Percentiles rank a stretch among this genome's conserved stretches.
Evolutionary conservation across 768 basidiomycete species (phyloP).

Genomic region (Pholiota molesta): DNA sequence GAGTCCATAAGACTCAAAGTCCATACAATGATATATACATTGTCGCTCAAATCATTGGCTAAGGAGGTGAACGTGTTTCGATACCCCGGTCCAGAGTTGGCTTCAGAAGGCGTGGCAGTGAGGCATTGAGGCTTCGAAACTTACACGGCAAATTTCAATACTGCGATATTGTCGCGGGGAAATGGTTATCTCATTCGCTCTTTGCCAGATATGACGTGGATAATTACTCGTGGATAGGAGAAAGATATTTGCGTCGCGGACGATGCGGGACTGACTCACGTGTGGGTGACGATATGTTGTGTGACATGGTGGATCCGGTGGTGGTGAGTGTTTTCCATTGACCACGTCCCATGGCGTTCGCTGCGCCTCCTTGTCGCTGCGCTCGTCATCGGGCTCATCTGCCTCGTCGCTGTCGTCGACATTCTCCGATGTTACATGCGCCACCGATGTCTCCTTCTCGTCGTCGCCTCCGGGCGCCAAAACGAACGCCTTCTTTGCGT

Average conservation of each 20-base stretch:
- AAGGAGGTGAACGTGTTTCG: no score
- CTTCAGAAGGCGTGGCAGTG: no score
- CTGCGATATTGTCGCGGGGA: not conserved
- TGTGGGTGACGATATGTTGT: slow-evolving; percentile 9
- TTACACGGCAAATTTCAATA: not conserved
- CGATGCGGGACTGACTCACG: not conserved
- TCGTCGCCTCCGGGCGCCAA: slow-evolving; percentile 38
- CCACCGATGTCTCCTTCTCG: slow-evolving; percentile 26
- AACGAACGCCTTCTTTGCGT: slow-evolving; percentile 52
- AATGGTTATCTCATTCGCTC: not conserved
- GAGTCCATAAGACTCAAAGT: no score
- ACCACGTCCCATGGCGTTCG: not conserved
- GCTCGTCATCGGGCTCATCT: slow-evolving; percentile 30
- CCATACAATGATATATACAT: no score
- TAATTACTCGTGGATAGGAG: not conserved
- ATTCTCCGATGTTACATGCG: slow-evolving; percentile 37
- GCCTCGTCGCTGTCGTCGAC: slow-evolving; percentile 42
- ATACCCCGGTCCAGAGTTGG: no score
- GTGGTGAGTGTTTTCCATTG: not conserved
- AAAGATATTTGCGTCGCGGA: not conserved
- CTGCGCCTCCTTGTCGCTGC: slow-evolving; percentile 10
- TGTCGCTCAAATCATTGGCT: not conserved
- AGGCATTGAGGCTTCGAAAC: not conserved
- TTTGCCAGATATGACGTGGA: not conserved
- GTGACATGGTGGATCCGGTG: slow-evolving; percentile 7